Percentiles rank a stretch among this genome's conserved stretches.
Conservation (phyloP, 2,329 filamentous ascomycete genomes). For the Thermoascus crustaceus region DNA sequence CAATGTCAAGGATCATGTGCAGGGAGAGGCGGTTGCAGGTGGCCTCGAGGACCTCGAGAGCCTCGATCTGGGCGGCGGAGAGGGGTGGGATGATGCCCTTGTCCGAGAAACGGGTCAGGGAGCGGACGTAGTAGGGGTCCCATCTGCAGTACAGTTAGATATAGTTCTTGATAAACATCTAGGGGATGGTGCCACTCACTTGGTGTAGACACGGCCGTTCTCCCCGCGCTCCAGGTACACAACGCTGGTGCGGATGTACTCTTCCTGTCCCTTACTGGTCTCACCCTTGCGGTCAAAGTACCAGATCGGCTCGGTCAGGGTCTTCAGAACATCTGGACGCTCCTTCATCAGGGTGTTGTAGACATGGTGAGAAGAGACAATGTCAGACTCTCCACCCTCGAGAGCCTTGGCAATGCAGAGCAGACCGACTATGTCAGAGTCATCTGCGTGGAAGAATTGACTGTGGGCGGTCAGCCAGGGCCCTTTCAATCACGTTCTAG, state of each 20-base stretch:
- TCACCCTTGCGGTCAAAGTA: conserved; percentile 91
- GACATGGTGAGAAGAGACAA: conserved; percentile 69
- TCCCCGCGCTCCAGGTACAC: conserved; percentile 67
- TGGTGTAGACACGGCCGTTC: conserved; percentile 63
- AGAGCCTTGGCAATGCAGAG: conserved; percentile 70
- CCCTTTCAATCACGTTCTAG: conserved; percentile 1
- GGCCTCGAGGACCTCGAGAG: conserved; percentile 62
- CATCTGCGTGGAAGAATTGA: conserved; percentile 81
- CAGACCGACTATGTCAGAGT: conserved; percentile 73
- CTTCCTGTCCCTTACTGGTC: conserved; percentile 62
- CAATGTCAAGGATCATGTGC: conserved; percentile 79
- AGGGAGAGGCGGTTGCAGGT: conserved; percentile 65
- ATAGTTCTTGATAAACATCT: not conserved
- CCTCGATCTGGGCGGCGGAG: conserved; percentile 59
- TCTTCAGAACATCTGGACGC: conserved; percentile 68
- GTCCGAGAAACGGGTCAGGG: conserved; percentile 65
- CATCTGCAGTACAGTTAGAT: conserved; percentile 40
- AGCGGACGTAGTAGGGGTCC: conserved; percentile 82
- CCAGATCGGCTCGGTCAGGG: conserved; percentile 71
- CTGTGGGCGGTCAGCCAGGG: conserved; percentile 20
- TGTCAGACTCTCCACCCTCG: conserved; percentile 77
- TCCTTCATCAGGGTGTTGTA: conserved; percentile 72
- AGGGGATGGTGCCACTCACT: conserved; percentile 35
- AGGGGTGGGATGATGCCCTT: conserved; percentile 64
- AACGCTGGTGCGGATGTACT: conserved; percentile 63